Base-by-base conservation (phyloP, 2,329 filamentous ascomycete genomes). In the Aureobasidium uvarum region DNA sequence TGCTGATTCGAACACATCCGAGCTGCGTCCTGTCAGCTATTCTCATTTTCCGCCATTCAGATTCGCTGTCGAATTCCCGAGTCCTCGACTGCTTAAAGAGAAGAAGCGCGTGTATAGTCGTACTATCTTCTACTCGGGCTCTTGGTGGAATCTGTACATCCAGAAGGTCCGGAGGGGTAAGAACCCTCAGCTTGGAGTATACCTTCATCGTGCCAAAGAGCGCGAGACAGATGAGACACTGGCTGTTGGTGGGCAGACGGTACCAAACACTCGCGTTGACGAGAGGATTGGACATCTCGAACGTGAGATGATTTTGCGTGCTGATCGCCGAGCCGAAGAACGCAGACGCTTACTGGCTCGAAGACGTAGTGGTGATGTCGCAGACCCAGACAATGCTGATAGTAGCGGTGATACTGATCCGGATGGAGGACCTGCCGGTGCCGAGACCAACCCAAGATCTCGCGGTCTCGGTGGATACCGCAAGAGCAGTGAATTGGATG, bases 71-170 rank as follows among this genome's bases (percentile, higher is more conserved):
- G 83, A 85, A 66, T 85, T 86, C 62, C 83, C 82, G 0, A 83
- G 83, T 67, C 83, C 84, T 1, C 77, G 81, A 18, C 77, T 81
- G 7, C 74, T 86, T 28, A 85, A 85, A 66, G 84, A 85, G 70
- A 84, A 83, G 75, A 85, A 85, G 71, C 77, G 84, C 0, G 81
- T 85, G 10, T 86, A 86, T 71, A 84, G 81, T 13, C 79, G 83
- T 38, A 86, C 84, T 2, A 82, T 86, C 5, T 85, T 84, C 70
- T 86, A 86, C 67, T 83, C 83, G 4, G 84, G 84, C 2, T 82
- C 79, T 20, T 74, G 85, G 18, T 86, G 84, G 84, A 86, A 86
- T 68, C 82, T 86, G n/a, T 86, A 86, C 71, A 85, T 86, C 13
- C 84, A 86, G 69, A 84, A 85, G 67, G 81, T 85, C 2, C 79